A percentile compares a stretch with the other conserved stretches of the same genome.
These are phyloP conservation scores for Penicillium coffeae DNA, from an alignment of 495 filamentous ascomycete genomes.

Conservation along the genomic window DNA sequence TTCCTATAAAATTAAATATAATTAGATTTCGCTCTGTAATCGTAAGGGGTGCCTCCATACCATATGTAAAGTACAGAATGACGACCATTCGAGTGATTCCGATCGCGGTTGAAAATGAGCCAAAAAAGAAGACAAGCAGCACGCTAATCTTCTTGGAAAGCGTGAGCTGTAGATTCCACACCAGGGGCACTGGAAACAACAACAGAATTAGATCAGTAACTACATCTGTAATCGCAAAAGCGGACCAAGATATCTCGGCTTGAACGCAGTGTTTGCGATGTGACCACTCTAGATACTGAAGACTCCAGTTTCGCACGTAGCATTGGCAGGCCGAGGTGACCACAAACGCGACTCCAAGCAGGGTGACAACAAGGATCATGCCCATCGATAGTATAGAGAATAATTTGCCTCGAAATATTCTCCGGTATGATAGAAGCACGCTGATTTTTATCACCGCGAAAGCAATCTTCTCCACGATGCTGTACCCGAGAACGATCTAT, in stretches of 20 bases:
- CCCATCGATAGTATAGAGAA: conserved; percentile 3
- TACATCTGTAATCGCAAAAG: conserved; percentile 7
- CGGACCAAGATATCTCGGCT: conserved; percentile 7
- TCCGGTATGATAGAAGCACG: conserved; percentile 8
- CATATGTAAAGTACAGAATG: conserved; percentile 6
- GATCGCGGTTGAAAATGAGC: conserved; percentile 7
- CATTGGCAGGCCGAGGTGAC: conserved; percentile 6
- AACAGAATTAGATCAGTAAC: conserved; percentile 4
- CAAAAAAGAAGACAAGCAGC: conserved; percentile 7
- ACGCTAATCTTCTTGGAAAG: conserved; percentile 9
- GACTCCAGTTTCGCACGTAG: conserved; percentile 8
- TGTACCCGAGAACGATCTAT: conserved; percentile 15
- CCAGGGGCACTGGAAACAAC: conserved; percentile 2
- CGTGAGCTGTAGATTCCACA: conserved; percentile 8
- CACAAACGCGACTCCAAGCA: conserved; percentile 4
- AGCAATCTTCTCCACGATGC: conserved; percentile 10
- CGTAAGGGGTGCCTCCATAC: not conserved
- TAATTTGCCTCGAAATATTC: conserved; percentile 5
- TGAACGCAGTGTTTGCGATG: conserved; percentile 5
- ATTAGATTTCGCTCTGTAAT: too few species aligned
- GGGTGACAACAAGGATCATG: conserved; percentile 1
- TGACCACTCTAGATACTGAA: conserved; percentile 1
- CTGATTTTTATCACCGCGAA: conserved; percentile 12
- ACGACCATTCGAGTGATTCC: conserved; percentile 7
- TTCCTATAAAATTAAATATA: not conserved